Conservation (phyloP, 352 stramenopile species). For the Globisporangium spinosum region DNA sequence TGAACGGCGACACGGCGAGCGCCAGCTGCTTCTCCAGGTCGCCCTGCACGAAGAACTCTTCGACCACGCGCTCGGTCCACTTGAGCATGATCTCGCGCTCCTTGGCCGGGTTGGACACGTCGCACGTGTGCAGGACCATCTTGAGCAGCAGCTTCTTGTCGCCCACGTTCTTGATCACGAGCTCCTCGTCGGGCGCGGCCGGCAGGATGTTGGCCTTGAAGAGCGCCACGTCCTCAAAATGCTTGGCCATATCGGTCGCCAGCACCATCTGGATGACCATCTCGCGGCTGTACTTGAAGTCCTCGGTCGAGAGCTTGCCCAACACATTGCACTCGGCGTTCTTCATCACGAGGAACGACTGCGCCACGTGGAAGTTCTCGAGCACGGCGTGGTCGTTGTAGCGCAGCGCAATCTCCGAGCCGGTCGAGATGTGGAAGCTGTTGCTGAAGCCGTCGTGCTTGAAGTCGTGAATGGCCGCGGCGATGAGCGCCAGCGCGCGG, state of each 20-base stretch:
- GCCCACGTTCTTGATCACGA: slow-evolving; percentile 79
- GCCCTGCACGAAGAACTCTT: slow-evolving; percentile 95
- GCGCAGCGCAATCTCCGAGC: slow-evolving; percentile 80
- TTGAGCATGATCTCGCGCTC: slow-evolving; percentile 83
- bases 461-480: slow-evolving; percentile 86
- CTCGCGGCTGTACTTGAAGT: slow-evolving; percentile 85
- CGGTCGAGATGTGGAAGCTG: slow-evolving; percentile 84
- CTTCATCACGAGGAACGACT: slow-evolving; percentile 90
- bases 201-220: slow-evolving; percentile 88
- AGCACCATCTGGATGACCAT: slow-evolving; percentile 91
- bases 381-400: slow-evolving; percentile 90
- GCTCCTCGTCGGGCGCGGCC: slow-evolving; percentile 40
- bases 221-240: slow-evolving; percentile 84
- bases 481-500: slow-evolving; percentile 67
- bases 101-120: slow-evolving; percentile 94
- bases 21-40: slow-evolving; percentile 92
- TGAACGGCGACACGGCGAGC: slow-evolving; percentile 90
- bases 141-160: slow-evolving; percentile 88
- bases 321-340: slow-evolving; percentile 83
- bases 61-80: slow-evolving; percentile 92
- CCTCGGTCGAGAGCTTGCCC: slow-evolving; percentile 58
- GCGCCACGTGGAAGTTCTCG: slow-evolving; percentile 88
- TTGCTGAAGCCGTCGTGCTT: slow-evolving; percentile 91
- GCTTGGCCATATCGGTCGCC: slow-evolving; percentile 88
- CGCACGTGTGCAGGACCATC: slow-evolving; percentile 90